These are phyloP conservation scores for Globisporangium nagaii DNA, from an alignment of 352 stramenopile genomes.

Conservation along the genomic window DNA sequence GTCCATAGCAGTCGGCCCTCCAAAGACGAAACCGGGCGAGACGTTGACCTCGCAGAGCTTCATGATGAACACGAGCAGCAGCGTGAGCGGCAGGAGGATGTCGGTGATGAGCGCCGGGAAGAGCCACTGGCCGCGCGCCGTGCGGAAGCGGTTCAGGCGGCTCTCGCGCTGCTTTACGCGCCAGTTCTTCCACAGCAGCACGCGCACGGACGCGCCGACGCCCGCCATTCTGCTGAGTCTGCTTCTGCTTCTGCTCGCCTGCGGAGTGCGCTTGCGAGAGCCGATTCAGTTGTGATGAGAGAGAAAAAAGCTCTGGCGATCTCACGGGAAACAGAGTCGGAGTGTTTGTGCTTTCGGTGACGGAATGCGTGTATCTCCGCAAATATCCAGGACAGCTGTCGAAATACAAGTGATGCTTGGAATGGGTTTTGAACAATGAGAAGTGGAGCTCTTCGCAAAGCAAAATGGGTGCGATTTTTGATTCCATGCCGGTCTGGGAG, in stretches of 20 bases:
- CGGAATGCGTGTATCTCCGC: no score
- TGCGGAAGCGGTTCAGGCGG: conserved; percentile 41
- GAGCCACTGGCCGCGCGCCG: conserved; percentile 35
- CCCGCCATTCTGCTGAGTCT: conserved; percentile 6
- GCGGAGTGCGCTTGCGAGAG: not conserved
- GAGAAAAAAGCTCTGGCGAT: no score
- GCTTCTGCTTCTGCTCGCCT: not conserved
- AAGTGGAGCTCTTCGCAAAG: no score
- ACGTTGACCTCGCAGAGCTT: conserved; percentile 55
- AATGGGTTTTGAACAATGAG: no score
- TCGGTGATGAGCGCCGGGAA: conserved; percentile 65
- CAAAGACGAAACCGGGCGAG: not conserved
- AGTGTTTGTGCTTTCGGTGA: no score
- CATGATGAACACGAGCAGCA: conserved; percentile 56
- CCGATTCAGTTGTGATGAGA: not conserved
- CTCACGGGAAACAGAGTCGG: no score
- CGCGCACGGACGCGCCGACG: conserved; percentile 21
- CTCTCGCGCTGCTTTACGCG: conserved; percentile 78
- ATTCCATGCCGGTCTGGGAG: no score
- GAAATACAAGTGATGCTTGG: no score
- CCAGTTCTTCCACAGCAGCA: conserved; percentile 83
- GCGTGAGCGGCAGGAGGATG: conserved; percentile 53
- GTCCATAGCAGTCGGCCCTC: not conserved
- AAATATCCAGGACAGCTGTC: no score
- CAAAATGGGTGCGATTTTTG: no score